A percentile compares a stretch with the other conserved stretches of the same genome.
Evolutionary conservation across 2,329 filamentous ascomycete genomes (phyloP).

Genomic region (Hymenoscyphus infarciens): DNA sequence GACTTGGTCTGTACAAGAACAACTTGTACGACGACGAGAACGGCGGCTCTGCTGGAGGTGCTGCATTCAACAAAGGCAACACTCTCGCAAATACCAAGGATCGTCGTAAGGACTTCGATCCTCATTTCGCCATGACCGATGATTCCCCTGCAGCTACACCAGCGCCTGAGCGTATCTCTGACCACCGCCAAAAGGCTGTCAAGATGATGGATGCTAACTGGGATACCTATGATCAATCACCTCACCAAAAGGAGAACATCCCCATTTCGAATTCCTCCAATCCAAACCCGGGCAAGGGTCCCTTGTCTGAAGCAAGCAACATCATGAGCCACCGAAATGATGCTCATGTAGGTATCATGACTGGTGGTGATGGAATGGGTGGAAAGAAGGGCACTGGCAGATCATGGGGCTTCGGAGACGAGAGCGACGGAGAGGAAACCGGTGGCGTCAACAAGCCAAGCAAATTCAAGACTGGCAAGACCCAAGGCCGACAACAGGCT

Average conservation of each 20-base stretch:
- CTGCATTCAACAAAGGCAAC: slow-evolving; percentile 24
- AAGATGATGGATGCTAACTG: slow-evolving; percentile 70
- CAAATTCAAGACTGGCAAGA: slow-evolving; percentile 31
- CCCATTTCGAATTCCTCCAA: slow-evolving; percentile 27
- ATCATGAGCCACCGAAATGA: slow-evolving; percentile 33
- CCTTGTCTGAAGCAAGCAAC: slow-evolving; percentile 31
- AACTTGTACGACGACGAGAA: slow-evolving; percentile 62
- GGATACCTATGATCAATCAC: slow-evolving; percentile 53
- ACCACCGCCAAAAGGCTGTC: slow-evolving; percentile 64
- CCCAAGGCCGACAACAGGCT: slow-evolving; percentile 26
- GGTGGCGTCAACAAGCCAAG: slow-evolving; percentile 26
- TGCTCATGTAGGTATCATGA: slow-evolving; percentile 28
- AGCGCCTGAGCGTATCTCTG: slow-evolving; percentile 45
- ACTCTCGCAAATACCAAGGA: slow-evolving; percentile 67
- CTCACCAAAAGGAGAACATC: slow-evolving; percentile 44
- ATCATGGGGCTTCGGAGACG: slow-evolving; percentile 56
- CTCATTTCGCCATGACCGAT: slow-evolving; percentile 75
- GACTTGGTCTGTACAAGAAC: slow-evolving; percentile 72
- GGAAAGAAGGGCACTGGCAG: slow-evolving; percentile 30
- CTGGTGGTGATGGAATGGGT: slow-evolving; percentile 30
- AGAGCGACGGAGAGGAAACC: slow-evolving; percentile 44
- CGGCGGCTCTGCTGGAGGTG: slow-evolving; percentile 24
- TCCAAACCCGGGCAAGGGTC: slow-evolving; percentile 25
- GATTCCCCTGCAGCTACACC: slow-evolving; percentile 50
- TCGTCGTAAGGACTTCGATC: slow-evolving; percentile 71